A percentile compares a stretch with the other conserved stretches of the same genome.
These are phyloP conservation scores for Epichloe typhina DNA, from an alignment of 2,329 filamentous ascomycete genomes.

Conservation along the genomic window DNA sequence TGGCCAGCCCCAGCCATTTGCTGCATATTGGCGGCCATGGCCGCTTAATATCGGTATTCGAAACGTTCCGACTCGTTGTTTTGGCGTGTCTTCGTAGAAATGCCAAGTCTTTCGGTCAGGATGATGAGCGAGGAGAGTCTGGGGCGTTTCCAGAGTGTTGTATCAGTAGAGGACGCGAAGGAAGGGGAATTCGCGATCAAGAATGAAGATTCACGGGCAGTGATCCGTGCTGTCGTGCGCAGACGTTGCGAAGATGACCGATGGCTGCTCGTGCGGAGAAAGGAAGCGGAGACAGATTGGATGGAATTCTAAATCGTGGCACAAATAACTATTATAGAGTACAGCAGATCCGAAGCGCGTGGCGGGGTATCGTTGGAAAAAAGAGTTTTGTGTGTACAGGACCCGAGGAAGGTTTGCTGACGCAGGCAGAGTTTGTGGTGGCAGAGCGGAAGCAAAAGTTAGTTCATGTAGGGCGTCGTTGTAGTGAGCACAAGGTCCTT, in stretches of 20 bases:
- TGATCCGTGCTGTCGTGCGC: neutral
- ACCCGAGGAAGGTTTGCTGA: neutral
- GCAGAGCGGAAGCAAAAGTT: neutral
- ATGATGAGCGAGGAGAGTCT: neutral
- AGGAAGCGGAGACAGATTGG: neutral
- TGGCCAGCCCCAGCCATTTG: slow-evolving; percentile 38
- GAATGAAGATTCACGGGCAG: neutral
- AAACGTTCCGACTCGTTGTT: neutral
- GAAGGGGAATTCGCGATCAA: neutral
- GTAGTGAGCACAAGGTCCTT: neutral
- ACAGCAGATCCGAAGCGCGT: neutral
- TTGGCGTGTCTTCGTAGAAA: neutral
- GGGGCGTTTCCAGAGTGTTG: neutral
- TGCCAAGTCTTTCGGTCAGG: neutral
- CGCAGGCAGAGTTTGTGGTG: neutral
- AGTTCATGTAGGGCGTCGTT: neutral
- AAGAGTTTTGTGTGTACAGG: neutral
- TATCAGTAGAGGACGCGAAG: neutral
- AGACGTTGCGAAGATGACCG: neutral
- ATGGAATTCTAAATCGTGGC: neutral
- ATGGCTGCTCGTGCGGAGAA: neutral
- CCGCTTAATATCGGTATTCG: slow-evolving; percentile 18
- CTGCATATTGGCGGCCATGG: slow-evolving; percentile 48
- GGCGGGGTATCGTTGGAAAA: neutral
- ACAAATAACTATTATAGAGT: neutral